Percentiles rank a stretch among this genome's conserved stretches.
These are phyloP conservation scores for Candida dendrica DNA, from an alignment of 805 yeast genomes.

Conservation along the genomic window DNA sequence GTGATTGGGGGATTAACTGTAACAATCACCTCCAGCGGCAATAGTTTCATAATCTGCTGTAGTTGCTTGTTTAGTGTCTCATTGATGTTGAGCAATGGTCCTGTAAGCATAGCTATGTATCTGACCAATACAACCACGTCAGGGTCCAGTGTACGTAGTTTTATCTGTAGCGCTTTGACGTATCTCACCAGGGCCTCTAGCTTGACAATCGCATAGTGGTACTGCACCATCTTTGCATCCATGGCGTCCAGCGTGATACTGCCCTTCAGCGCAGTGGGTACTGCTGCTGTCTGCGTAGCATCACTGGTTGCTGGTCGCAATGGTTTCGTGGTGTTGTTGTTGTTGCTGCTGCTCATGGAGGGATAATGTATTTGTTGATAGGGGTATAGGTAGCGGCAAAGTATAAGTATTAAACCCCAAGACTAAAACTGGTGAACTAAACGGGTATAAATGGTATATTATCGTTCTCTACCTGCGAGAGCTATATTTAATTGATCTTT, in stretches of 20 bases:
- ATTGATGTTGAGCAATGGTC: conserved; percentile 9
- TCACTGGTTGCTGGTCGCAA: conserved; percentile 26
- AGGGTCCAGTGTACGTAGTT: conserved; percentile 2
- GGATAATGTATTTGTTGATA: no score
- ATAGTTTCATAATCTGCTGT: neutral
- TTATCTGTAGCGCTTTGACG: conserved; percentile 19
- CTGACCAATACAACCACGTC: conserved; percentile 10
- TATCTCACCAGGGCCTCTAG: conserved; percentile 30
- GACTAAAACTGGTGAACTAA: no score
- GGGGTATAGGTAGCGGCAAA: no score
- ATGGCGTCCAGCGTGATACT: conserved; percentile 34
- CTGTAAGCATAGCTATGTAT: conserved; percentile 5
- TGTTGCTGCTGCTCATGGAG: no score
- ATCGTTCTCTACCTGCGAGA: no score
- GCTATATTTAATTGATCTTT: no score
- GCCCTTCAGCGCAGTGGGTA: conserved; percentile 16
- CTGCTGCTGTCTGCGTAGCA: conserved; percentile 18
- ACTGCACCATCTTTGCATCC: conserved; percentile 55
- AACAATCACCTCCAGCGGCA: neutral
- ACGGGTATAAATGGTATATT: no score
- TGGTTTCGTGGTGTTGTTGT: neutral
- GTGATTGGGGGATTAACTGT: conserved; percentile 6
- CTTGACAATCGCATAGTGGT: conserved; percentile 44
- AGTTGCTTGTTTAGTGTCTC: conserved; percentile 2
- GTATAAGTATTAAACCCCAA: no score